Evolutionary conservation across 192 early-diverging fungal species (phyloP).

Genomic region (Mortierella claussenii): DNA sequence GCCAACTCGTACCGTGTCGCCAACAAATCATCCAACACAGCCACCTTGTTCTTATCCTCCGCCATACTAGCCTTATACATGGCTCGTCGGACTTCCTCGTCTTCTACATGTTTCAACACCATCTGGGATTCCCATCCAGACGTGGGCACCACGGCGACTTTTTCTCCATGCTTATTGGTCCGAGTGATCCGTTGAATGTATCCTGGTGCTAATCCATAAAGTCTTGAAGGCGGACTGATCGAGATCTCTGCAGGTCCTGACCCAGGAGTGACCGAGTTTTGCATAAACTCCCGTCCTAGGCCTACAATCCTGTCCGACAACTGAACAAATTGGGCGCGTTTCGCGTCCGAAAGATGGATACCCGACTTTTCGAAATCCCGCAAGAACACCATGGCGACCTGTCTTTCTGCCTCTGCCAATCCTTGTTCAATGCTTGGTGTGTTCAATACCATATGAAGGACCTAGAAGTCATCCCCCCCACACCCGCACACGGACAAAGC

Average conservation of each 20-base stretch:
- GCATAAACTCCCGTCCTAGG: slow-evolving; percentile 79
- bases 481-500: background rate
- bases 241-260: slow-evolving; percentile 51
- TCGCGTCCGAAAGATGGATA: slow-evolving; percentile 79
- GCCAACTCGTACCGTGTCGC: slow-evolving; percentile 79
- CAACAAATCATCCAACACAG: slow-evolving; percentile 79
- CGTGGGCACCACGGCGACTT: slow-evolving; percentile 68
- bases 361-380: slow-evolving; percentile 96
- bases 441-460: slow-evolving; percentile 74
- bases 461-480: slow-evolving; percentile 43
- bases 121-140: slow-evolving; percentile 66
- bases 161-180: slow-evolving; percentile 45
- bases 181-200: slow-evolving; percentile 41
- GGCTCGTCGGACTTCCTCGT: slow-evolving; percentile 71
- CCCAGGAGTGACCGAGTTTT: slow-evolving; percentile 42
- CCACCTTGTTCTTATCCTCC: slow-evolving; percentile 70
- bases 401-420: slow-evolving; percentile 76
- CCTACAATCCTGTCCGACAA: slow-evolving; percentile 87
- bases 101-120: slow-evolving; percentile 70
- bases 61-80: slow-evolving; percentile 85
- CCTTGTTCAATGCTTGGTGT: slow-evolving; percentile 60
- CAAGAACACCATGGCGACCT: slow-evolving; percentile 84
- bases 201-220: slow-evolving; percentile 53
- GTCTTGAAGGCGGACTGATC: slow-evolving; percentile 45
- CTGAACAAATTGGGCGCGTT: slow-evolving; percentile 79